These are phyloP conservation scores for Thielaviopsis ethacetica DNA, from an alignment of 2,329 filamentous ascomycete genomes.

Conservation along the genomic window DNA sequence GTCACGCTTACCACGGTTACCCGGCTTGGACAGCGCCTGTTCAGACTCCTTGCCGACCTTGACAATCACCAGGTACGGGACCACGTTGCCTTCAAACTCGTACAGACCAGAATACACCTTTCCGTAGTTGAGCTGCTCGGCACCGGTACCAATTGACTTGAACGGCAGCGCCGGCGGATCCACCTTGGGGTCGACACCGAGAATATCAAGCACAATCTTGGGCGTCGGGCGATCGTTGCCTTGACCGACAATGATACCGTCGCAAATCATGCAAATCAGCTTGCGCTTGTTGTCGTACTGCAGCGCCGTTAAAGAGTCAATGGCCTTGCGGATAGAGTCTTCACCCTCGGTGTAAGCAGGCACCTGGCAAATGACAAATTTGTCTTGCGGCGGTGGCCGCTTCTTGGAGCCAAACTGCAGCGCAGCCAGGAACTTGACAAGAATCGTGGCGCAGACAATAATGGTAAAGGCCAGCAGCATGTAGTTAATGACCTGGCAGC, in stretches of 20 bases:
- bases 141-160: constrained; percentile 78
- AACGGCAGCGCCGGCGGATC: constrained; percentile 89
- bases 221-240: constrained; percentile 94
- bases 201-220: constrained; percentile 92
- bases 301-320: constrained; percentile 85
- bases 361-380: constrained; percentile 97
- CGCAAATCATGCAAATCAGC: constrained; percentile 88
- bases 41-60: constrained; percentile 97
- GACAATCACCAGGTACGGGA: constrained; percentile 88
- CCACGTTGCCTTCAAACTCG: constrained; percentile 93
- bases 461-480: constrained; percentile 78
- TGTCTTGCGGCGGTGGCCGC: constrained; percentile 80
- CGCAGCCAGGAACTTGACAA: constrained; percentile 80
- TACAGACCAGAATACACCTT: constrained; percentile 98
- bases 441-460: constrained; percentile 62
- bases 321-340: constrained; percentile 78
- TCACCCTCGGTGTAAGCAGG: constrained; percentile 97
- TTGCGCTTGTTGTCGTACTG: constrained; percentile 98
- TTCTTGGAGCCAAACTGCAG: constrained; percentile 87
- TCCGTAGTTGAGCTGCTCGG: constrained; percentile 90
- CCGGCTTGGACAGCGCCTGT: constrained; percentile 76
- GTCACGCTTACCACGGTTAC: constrained; percentile 96
- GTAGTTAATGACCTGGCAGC: constrained; percentile 81
- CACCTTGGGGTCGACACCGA: constrained; percentile 91
- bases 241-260: constrained; percentile 89